These are phyloP conservation scores for Neonothopanus nambi DNA, from an alignment of 1,284 basidiomycete species.

Conservation along the genomic window DNA sequence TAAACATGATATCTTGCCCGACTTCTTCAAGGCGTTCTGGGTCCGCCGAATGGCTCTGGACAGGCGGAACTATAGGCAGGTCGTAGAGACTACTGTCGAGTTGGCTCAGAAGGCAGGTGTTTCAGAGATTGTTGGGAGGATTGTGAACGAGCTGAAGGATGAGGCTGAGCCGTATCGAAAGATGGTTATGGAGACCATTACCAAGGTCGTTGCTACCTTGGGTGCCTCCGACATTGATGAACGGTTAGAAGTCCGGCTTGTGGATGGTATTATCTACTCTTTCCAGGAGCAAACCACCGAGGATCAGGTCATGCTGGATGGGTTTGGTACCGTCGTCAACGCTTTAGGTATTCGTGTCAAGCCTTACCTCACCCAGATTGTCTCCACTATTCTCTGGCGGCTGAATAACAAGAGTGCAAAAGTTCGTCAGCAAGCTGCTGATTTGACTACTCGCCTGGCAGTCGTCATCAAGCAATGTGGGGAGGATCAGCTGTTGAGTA, in stretches of 20 bases:
- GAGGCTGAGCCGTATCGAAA: slow-evolving; percentile 97
- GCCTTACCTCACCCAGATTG: slow-evolving; percentile 97
- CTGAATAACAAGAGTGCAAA: slow-evolving; percentile 99
- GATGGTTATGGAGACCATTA: slow-evolving; percentile 99
- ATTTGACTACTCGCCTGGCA: slow-evolving; percentile 91
- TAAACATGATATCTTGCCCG: slow-evolving; percentile 96
- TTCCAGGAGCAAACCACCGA: slow-evolving; percentile 99
- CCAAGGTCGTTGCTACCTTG: slow-evolving; percentile 90
- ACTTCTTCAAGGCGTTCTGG: slow-evolving; percentile 99
- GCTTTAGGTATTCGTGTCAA: slow-evolving; percentile 98
- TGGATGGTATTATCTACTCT: slow-evolving; percentile 98
- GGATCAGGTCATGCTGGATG: slow-evolving; percentile 98
- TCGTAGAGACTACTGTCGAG: slow-evolving; percentile 98
- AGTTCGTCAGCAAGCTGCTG: slow-evolving; percentile 98
- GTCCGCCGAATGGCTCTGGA: slow-evolving; percentile 97
- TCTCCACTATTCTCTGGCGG: slow-evolving; percentile 99
- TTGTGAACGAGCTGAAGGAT: slow-evolving; percentile 97
- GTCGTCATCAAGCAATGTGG: slow-evolving; percentile 99
- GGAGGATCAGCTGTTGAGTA: slow-evolving; percentile 94
- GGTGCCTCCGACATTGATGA: slow-evolving; percentile 98
- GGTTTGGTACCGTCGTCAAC: slow-evolving; percentile 96
- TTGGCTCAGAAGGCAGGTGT: slow-evolving; percentile 96
- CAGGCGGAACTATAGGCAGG: slow-evolving; percentile 93
- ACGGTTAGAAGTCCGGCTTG: slow-evolving; percentile 88
- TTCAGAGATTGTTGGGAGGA: slow-evolving; percentile 90